Base-by-base conservation (phyloP, 2,329 filamentous ascomycete species). In the Drechmeria coniospora region DNA sequence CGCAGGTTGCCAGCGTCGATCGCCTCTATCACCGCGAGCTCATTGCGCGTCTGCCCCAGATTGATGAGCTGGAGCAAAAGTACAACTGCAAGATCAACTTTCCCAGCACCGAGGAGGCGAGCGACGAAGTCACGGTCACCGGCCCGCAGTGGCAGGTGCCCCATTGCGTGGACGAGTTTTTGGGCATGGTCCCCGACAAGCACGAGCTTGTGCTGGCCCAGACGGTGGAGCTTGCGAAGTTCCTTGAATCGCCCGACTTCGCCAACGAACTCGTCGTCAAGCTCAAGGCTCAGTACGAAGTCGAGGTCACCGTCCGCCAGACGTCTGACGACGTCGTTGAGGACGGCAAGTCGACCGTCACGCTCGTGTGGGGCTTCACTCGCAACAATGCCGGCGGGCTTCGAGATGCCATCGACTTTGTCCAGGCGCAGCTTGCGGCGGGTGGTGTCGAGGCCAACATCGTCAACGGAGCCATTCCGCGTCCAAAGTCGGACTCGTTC, bases 81-180 rank as follows among this genome's bases (percentile, higher is more conserved):
- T 95, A 86, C 79, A 95, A 95, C 54, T 98, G 90, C 74, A 95
- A 95, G 63, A 92, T 98, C 47, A 81, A 84, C 41, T 98, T 98
- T 50, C 90, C 90, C 6, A 93, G 86, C 57, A 95, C 90, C 8
- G 90, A 98, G 53, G 80, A 92, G 55, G 90, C 90, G 14, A 95
- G 87, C 50, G 90, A 98, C 46, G 79, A 92, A 46, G 84, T 98
- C 29, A 92, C 79, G 12, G 84, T 98, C 32, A 93, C 84, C 35
- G 90, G 90, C 4, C 90, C 90, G 27, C 87, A 95, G 59, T 98
- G 92, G 69, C 90, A 95, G 64, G 87, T 98, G 20, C 87, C 90
- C 36, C 80, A 92, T 50, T 92, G 87, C 43, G 84, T 94, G 27
- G 90, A 98, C 51, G 84, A 90, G 46, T 87, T 98, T 43, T 59